phyloP scores from a whole-genome alignment of 495 filamentous ascomycete species.

The Pyrenopolyporus hunteri region DNA sequence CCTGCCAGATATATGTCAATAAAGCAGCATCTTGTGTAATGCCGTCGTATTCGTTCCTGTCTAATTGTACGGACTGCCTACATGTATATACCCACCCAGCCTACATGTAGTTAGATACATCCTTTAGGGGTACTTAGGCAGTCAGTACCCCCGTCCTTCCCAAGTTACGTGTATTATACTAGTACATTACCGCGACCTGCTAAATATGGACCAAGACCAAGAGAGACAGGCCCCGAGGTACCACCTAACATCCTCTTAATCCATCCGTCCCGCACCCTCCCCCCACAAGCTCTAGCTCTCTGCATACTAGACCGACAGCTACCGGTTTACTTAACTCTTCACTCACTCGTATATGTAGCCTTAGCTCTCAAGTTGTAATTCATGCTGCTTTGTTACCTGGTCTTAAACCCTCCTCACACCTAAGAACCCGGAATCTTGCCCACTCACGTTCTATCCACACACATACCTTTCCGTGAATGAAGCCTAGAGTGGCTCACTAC shows the following conservation, averaged over 20 bases:
- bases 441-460: neutral
- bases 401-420: constrained; percentile 2
- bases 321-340: neutral
- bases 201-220: constrained; percentile 23
- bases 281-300: constrained; percentile 27
- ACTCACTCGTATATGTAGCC: constrained; percentile 19
- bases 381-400: constrained; percentile 25
- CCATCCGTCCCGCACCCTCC: constrained; percentile 17
- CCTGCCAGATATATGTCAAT: constrained; percentile 16
- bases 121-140: too few species aligned
- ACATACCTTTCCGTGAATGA: constrained; percentile 10
- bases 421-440: constrained; percentile 2
- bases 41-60: constrained; percentile 28
- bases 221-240: too few species aligned
- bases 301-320: constrained; percentile 3
- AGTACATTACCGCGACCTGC: too few species aligned
- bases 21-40: constrained; percentile 26
- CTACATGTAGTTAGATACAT: too few species aligned
- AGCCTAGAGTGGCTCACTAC: constrained; percentile 4
- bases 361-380: constrained; percentile 17
- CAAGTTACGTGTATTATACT: too few species aligned
- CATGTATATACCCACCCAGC: too few species aligned
- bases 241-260: too few species aligned
- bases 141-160: too few species aligned
- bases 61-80: too few species aligned